Base-by-base conservation (phyloP, 2,329 filamentous ascomycete species). In the Aaosphaeria pasadenensis region DNA sequence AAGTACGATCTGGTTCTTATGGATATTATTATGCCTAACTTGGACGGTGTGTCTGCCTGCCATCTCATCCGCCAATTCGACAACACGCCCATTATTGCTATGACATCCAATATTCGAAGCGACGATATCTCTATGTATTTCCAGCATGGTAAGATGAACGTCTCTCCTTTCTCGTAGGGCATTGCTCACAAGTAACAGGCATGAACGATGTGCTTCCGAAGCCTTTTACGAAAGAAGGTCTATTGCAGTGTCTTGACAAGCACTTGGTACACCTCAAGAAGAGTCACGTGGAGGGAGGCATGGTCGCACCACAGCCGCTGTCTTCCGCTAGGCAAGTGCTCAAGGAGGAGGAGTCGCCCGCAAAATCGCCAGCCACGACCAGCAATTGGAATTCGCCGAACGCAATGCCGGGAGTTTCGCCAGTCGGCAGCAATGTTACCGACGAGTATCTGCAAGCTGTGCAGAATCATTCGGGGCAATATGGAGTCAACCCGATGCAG, bases 141-240 rank as follows among this genome's bases (percentile, higher is more conserved):
- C 74, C 86, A 92, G 62, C 91, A 95, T 74, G 94, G 91, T 94
- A 80, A 77, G 86, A 63, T 5, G 24, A 5, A 7, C 13, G 33
- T 4, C 29, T 11, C 17, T 30, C 28, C 31, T 39, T 24, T 28
- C 6, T 6, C 17, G 11, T 6, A 13, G 32, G 39, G 6, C n/a
- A 17, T 29, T n/a, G 32, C 60, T 73, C 47, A 77, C 58, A 32
- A 13, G 4, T 30, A 24, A 24, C 58, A 96, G 91, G 92, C 39
- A 96, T 99, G 91, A 95, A 96, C 64, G 94, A 96, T 64, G 92
- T 99, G 13, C 76, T 99, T 51, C 92, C 94, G 0, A 99, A 99
- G 66, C 94, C 94, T 0, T 99, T 99, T 68, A 99, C 94, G 1
- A 87, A 87, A 58, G 81, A 88, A 39, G 92, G 91, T 0, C 74